Evolutionary conservation across 2,329 filamentous ascomycete species (phyloP), one percentile per base, ranked within the genome.

Genomic region (Nigrospora sphaerica): DNA sequence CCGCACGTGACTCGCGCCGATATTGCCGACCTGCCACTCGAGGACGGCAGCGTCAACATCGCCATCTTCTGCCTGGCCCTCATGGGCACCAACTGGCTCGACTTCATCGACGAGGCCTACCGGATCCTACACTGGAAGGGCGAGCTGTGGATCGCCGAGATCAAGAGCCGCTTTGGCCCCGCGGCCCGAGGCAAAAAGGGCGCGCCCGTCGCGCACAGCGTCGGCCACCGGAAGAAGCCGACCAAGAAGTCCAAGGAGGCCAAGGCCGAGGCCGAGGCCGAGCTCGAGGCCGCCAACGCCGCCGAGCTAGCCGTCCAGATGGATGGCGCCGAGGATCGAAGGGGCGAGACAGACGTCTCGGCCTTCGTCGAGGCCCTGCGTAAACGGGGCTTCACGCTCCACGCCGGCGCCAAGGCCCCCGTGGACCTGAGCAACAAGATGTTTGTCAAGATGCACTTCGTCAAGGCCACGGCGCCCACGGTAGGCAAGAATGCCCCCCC

Each of bases 31-130:
- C 72, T 98, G 2, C 92, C 92, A 0, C 71, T 95, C 0, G 72
- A 73, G 6, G 83, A 91, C 55, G 84, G 81, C 39, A 82, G 78
- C 51, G 83, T 90, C 50, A 90, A 98, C 64, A 77, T 98, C 6
- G 88, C 88, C 42, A 84, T 98, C 55, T 97, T 97, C 73, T 98
- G 93, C 66, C 78, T 98, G 32, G 93, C 92, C 42, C 80, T 98
- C 49, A 98, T 98, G 93, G 93, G 93, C 61, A 98, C 93, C 46
- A 98, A 98, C 70, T 98, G 93, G 92, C 79, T 95, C 45, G 84
- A 89, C 57, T 97, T 98, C 64, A 80, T 98, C 58, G 93, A 97
- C 68, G 93, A 98, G 70, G 92, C 92, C 13, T 95, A 89, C 72
- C 84, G 93, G 45, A 77, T 97, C 44, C 77, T 98, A 51, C 85